phyloP scores from a whole-genome alignment of 2,329 filamentous ascomycete genomes.

The Pseudogymnoascus sp. region DNA sequence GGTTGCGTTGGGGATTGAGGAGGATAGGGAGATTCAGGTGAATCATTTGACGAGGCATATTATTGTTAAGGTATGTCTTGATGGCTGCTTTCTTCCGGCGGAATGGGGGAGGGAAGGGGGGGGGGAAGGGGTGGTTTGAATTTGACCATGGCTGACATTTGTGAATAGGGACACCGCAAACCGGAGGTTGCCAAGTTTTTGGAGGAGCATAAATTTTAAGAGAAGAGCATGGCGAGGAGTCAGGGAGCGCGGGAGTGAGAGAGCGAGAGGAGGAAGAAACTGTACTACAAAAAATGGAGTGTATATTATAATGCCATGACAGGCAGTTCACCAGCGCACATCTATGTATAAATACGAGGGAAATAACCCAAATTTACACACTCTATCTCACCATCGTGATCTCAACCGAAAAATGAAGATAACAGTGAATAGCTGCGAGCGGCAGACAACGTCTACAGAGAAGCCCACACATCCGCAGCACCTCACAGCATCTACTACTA shows the following conservation, averaged over 20 bases:
- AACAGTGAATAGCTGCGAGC: no score
- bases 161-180: conserved; percentile 43
- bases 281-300: conserved; percentile 1
- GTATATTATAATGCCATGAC: neutral
- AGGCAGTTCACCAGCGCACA: neutral
- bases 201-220: conserved; percentile 33
- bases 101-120: neutral
- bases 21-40: conserved; percentile 42
- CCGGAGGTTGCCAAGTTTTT: conserved; percentile 43
- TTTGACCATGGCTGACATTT: conserved; percentile 14
- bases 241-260: neutral
- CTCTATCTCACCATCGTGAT: no score
- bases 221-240: neutral
- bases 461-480: no score
- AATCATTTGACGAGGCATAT: conserved; percentile 62
- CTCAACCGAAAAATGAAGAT: no score
- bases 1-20: conserved; percentile 49
- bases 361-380: no score
- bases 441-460: no score
- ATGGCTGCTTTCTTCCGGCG: no score
- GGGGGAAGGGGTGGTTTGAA: neutral
- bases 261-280: neutral
- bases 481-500: no score
- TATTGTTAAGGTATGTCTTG: conserved; percentile 63
- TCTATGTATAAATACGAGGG: no score